Evolutionary conservation across 352 stramenopile genomes (phyloP).

Genomic region (Globisporangium solare): DNA sequence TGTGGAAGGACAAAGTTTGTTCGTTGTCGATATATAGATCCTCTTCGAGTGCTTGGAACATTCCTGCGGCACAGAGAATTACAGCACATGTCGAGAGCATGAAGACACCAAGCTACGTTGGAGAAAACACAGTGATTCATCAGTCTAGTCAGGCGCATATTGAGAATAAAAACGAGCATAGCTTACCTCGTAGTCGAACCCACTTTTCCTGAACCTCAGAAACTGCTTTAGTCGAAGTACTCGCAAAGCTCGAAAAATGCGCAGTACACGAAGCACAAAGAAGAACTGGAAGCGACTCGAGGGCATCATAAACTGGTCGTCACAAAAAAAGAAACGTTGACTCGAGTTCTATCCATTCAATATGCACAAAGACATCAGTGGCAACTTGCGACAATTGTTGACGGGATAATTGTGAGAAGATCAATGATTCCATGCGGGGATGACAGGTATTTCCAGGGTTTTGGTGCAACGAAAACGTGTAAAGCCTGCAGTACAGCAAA

Average conservation of each 20-base stretch:
- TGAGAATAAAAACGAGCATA: not conserved
- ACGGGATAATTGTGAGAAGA: constrained; percentile 63
- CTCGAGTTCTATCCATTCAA: too few relatives aligned
- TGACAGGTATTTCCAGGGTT: constrained; percentile 40
- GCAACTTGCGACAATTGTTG: constrained; percentile 43
- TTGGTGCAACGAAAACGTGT: constrained; percentile 40
- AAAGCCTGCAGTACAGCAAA: constrained; percentile 17
- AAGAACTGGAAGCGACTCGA: constrained; percentile 42
- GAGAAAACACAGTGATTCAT: not conserved
- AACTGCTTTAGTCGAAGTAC: constrained; percentile 55
- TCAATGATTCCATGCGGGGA: constrained; percentile 59
- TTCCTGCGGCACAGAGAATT: constrained; percentile 55
- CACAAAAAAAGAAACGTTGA: not conserved
- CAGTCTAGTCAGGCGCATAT: not conserved
- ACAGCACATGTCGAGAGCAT: constrained; percentile 58
- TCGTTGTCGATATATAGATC: constrained; percentile 28
- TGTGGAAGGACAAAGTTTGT: constrained; percentile 42
- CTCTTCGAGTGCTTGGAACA: constrained; percentile 66
- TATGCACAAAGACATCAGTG: not conserved
- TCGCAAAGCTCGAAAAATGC: constrained; percentile 62
- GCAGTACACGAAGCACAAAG: constrained; percentile 63
- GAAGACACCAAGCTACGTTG: constrained; percentile 50
- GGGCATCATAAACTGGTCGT: constrained; percentile 39
- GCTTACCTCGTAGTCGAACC: constrained; percentile 68
- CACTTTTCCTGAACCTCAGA: constrained; percentile 55